These are phyloP conservation scores for Candida germanica DNA, from an alignment of 805 yeast genomes.

Conservation along the genomic window DNA sequence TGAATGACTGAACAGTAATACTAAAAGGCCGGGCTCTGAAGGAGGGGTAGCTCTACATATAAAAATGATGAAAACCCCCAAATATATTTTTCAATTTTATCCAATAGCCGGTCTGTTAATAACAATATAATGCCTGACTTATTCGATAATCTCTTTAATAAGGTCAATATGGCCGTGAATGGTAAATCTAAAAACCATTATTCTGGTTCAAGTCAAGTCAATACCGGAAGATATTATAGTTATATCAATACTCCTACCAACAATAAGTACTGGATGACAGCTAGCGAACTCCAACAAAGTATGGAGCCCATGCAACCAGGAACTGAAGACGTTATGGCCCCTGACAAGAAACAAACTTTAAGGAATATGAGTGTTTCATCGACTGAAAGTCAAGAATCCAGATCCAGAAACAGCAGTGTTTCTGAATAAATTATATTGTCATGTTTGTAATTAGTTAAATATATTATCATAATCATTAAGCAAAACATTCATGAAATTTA, in stretches of 20 bases:
- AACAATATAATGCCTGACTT: conserved; percentile 25
- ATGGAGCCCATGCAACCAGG: neutral
- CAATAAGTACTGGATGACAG: conserved; percentile 36
- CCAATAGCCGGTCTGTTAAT: neutral
- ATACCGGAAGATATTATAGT: conserved; percentile 35
- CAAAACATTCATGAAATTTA: conserved; percentile 17
- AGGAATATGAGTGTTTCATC: conserved; percentile 8
- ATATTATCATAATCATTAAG: conserved; percentile 11
- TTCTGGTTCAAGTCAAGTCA: conserved; percentile 31
- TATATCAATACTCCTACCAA: conserved; percentile 35
- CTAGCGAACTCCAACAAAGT: neutral
- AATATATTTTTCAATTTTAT: neutral
- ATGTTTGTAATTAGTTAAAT: conserved; percentile 1
- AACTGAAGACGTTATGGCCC: neutral
- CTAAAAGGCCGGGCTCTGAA: too few species aligned
- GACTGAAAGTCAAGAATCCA: conserved; percentile 2
- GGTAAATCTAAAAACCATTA: conserved; percentile 33
- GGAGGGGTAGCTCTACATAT: conserved; percentile 2
- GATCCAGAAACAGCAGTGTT: conserved; percentile 11
- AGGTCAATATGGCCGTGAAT: conserved; percentile 26
- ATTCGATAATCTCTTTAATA: conserved; percentile 38
- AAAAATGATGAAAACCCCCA: neutral
- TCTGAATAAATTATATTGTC: conserved; percentile 3
- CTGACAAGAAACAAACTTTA: conserved; percentile 4
- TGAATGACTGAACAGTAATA: too few species aligned